Percentiles rank a stretch among this genome's conserved stretches.
These are phyloP conservation scores for Lichtheimia ramosa DNA, from an alignment of 371 early-diverging fungal species.

Conservation along the genomic window DNA sequence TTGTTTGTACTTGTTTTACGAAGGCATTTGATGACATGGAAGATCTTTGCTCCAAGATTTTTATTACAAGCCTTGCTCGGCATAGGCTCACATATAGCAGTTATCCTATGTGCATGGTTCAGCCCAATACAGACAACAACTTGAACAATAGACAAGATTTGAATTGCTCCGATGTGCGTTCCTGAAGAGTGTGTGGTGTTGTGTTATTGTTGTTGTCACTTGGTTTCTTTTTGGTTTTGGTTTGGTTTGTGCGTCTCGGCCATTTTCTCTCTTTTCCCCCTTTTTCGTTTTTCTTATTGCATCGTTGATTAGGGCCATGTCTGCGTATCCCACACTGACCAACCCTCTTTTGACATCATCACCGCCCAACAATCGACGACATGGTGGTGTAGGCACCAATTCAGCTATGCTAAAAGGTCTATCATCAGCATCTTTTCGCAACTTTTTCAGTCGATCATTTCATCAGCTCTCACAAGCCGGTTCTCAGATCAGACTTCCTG, in stretches of 20 bases:
- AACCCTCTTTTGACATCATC: slow-evolving; percentile 14
- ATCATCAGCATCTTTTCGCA: slow-evolving; percentile 18
- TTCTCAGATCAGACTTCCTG: slow-evolving; percentile 15
- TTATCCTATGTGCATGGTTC: not conserved
- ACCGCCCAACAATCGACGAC: slow-evolving; percentile 1
- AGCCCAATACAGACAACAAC: not conserved
- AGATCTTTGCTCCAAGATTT: slow-evolving; percentile 90
- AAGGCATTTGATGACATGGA: slow-evolving; percentile 95
- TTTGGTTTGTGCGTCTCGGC: too few relatives aligned
- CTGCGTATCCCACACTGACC: slow-evolving; percentile 12
- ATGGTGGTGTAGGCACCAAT: not conserved
- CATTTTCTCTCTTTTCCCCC: too few relatives aligned
- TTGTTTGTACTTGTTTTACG: slow-evolving; percentile 63
- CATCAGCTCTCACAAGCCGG: slow-evolving; percentile 18
- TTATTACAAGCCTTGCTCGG: slow-evolving; percentile 59
- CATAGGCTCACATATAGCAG: slow-evolving; percentile 20
- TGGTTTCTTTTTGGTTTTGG: too few relatives aligned
- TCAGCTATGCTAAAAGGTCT: slow-evolving; percentile 7
- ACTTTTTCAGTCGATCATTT: slow-evolving; percentile 15
- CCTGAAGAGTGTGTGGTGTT: not conserved
- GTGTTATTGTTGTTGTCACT: too few relatives aligned
- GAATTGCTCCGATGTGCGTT: slow-evolving; percentile 1
- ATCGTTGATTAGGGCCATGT: slow-evolving; percentile 9
- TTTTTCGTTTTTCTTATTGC: not conserved
- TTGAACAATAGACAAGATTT: not conserved